Evolutionary conservation across 805 yeast genomes (phyloP), one percentile per base, ranked within the genome.

Genomic region (Yarrowia osloensis): DNA sequence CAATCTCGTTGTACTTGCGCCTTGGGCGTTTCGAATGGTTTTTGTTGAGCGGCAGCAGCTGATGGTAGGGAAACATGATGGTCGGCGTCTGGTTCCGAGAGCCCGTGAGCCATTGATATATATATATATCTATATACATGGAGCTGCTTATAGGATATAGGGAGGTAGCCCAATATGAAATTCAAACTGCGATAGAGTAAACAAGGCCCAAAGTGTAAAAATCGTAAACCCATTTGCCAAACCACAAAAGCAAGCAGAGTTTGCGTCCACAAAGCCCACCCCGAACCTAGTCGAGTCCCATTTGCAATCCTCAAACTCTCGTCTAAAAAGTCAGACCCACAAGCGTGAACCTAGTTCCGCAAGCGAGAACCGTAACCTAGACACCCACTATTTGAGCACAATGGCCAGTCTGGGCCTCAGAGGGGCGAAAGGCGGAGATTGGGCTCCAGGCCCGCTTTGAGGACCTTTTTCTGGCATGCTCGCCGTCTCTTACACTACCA

Each of bases 1-100:
- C 86, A 71, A 85, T 84, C 72, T 85, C 88, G 66, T 82, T 81
- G 59, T 82, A 84, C 67, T 81, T 82, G 62, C 87, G 78, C 68
- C 88, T 78, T 19, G 84, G 85, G 55, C 88, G 78, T 70, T 81
- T 81, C 71, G 59, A 35, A 21, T 40, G 44, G 49, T 57, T 57
- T 29, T 57, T 57, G 63, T 57, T 57, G 63, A 57, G 49, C 37
- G 63, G 63, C 49, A 57, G 42, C 26, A 57, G 63, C 21, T 57
- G 63, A 37, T 39, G 63, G 28, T 57, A 57, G 35, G 63, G 63
- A 19, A 57, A 40, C 63, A 57, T 57, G 11, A 28, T 21, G 4
- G 37, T n/a, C 24, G 35, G 5, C 9, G 35, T 47, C 35, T 17
- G 21, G 21, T 29, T 29, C 29, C 33, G 33, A 11, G 9, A 13